Evolutionary conservation across 2,329 filamentous ascomycete genomes (phyloP), one percentile per base, ranked within the genome.

Genomic region (Zymoseptoria tritici): DNA sequence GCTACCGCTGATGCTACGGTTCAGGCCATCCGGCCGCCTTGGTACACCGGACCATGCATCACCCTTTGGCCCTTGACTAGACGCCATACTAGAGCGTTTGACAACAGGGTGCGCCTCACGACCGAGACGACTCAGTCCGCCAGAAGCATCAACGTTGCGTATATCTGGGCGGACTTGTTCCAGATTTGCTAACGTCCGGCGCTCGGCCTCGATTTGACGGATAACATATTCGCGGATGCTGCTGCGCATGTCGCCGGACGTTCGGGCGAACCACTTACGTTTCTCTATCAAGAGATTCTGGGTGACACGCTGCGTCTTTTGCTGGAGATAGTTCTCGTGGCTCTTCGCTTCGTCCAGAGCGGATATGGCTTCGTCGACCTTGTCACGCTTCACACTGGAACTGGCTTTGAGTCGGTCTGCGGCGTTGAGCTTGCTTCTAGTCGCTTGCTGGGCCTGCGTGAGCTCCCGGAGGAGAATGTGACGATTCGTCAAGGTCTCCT

Each of bases 21-120:
- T 88, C 58, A 91, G 76, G n/a, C 86, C 87, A 68, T 96, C 90
- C 29, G 87, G 85, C 58, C 90, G 84, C 62, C 94, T 84, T 42
- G 92, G 90, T 26, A 97, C 91, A 60, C 94, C 94, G 69, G 91
- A 96, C 94, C 94, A 99, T 16, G 94, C 88, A 74, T 99, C 94
- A n/a, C 94, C 94, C 78, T 96, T 96, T 55, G 94, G 93, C 0
- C 94, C 94, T 76, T 99, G 94, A 69, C 89, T 94, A 53, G 90
- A 89, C 16, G 90, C 89, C 66, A 97, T 77, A 73, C 85, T 94
- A 74, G 85, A 93, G 62, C 93, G 85, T 57, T 94, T 85, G 29
- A 78, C 77, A 4, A 86, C 78, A 2, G 94, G 93, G 73, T 96
- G 91, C 16, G 89, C 80, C 76, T 99, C 94, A 60, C 94, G 86